Percentiles rank a stretch among this genome's conserved stretches.
These are phyloP conservation scores for Jamesozyma spencerorum DNA, from an alignment of 805 yeast species.

Conservation along the genomic window DNA sequence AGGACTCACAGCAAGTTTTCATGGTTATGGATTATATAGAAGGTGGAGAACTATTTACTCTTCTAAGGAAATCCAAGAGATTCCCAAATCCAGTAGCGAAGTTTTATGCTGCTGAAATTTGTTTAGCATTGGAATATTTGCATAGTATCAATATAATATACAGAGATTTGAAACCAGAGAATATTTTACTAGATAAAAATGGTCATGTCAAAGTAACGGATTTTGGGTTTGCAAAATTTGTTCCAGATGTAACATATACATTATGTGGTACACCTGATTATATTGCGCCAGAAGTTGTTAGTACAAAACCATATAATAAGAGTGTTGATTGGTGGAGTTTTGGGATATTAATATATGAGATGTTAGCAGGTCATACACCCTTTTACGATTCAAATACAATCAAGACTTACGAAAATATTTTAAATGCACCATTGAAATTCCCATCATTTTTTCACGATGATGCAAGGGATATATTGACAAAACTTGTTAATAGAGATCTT, in stretches of 20 bases:
- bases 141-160: constrained; percentile 80
- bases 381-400: constrained; percentile 86
- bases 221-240: constrained; percentile 92
- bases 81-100: constrained; percentile 96
- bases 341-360: constrained; percentile 83
- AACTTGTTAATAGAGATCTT: constrained; percentile 71
- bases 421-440: constrained; percentile 65
- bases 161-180: constrained; percentile 89
- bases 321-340: constrained; percentile 97
- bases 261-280: constrained; percentile 93
- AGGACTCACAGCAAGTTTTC: constrained; percentile 70
- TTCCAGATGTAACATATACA: constrained; percentile 82
- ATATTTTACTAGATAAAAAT: constrained; percentile 72
- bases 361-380: constrained; percentile 93
- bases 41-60: constrained; percentile 85
- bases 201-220: constrained; percentile 93
- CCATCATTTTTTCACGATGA: constrained; percentile 72
- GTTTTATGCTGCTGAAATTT: constrained; percentile 87
- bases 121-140: constrained; percentile 73
- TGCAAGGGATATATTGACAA: constrained; percentile 59
- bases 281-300: constrained; percentile 91
- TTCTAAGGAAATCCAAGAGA: constrained; percentile 75
- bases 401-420: constrained; percentile 86
- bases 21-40: constrained; percentile 95
- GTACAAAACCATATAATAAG: constrained; percentile 86